Evolutionary conservation across 257 asterid genomes (phyloP), one percentile per base, ranked within the genome.

Genomic region (Capsicum baccatum): DNA sequence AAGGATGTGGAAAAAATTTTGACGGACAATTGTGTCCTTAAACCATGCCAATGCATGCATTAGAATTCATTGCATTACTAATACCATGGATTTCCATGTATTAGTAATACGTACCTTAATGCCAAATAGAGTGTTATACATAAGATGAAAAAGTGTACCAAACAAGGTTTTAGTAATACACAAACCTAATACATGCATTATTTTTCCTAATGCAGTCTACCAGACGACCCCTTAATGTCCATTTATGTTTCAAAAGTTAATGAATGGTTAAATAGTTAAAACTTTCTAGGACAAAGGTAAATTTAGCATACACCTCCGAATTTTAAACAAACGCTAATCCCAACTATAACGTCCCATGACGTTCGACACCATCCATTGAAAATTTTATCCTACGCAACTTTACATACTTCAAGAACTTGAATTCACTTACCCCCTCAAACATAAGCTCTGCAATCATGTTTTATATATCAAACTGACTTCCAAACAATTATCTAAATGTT

Each of bases 331-430:
- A 48, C 19, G 48, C 17, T 47, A 17, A 71, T 6, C 80, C 59
- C 42, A 73, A 6, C 6, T 73, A 12, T 9, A 48, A 48, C 19
- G 2, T 10, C 19, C 37, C 37, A 19, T n/a, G 59, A 19, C 19
- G 57, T 21, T 52, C 4, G 14, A 76, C 62, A 7, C 63, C 63
- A 76, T 55, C 81, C 6, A 52, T 8, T 50, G 63, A 1, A 13
- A 13, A 6, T 21, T 21, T 76, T 21, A 50, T 52, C 60, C 9
- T 19, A 48, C 19, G 47, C 80, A 47, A 47, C 37, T 47, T 10
- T 7, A 73, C 60, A 12, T 48, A 74, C 44, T 74, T 50, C 81
- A 50, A 50, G 62, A 50, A 74, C 81, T 13, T 74, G 50, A 74
- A 67, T 67, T 37, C 52, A 68, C 76, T 15, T 68, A 15, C 52